Percentiles rank a stretch among this genome's conserved stretches.
These are phyloP conservation scores for Tricholoma sp. DNA, from an alignment of 768 basidiomycete species.

Conservation along the genomic window DNA sequence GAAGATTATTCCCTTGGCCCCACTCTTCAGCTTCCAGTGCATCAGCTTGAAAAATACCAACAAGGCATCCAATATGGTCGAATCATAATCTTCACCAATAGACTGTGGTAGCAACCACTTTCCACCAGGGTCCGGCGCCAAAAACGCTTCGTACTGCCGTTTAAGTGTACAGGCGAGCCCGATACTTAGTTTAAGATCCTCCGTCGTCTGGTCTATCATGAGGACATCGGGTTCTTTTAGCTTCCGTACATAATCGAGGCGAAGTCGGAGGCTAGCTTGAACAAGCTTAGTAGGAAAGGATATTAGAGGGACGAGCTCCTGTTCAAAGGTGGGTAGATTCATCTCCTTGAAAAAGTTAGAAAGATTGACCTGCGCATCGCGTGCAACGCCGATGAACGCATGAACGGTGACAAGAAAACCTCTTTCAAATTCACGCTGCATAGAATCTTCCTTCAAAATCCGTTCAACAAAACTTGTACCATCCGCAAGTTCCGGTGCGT, in stretches of 20 bases:
- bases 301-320: constrained; percentile 84
- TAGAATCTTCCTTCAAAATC: constrained; percentile 92
- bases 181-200: constrained; percentile 87
- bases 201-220: constrained; percentile 91
- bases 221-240: constrained; percentile 84
- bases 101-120: constrained; percentile 89
- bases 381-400: constrained; percentile 77
- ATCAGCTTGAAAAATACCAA: constrained; percentile 89
- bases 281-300: constrained; percentile 96
- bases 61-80: constrained; percentile 81
- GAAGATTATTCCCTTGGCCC: constrained; percentile 88
- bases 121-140: constrained; percentile 78
- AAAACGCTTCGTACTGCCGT: constrained; percentile 88
- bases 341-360: constrained; percentile 74
- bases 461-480: constrained; percentile 90
- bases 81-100: constrained; percentile 86
- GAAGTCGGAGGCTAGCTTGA: constrained; percentile 84
- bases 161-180: constrained; percentile 94
- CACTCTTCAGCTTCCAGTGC: constrained; percentile 94
- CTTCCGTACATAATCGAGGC: constrained; percentile 84
- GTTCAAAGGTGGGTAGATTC: constrained; percentile 88
- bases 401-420: constrained; percentile 85
- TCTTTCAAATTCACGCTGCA: constrained; percentile 91
- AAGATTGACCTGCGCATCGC: constrained; percentile 81
- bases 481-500: constrained; percentile 46